phyloP scores from a whole-genome alignment of 1,284 basidiomycete species.

The Cryptococcus deneoformans region DNA sequence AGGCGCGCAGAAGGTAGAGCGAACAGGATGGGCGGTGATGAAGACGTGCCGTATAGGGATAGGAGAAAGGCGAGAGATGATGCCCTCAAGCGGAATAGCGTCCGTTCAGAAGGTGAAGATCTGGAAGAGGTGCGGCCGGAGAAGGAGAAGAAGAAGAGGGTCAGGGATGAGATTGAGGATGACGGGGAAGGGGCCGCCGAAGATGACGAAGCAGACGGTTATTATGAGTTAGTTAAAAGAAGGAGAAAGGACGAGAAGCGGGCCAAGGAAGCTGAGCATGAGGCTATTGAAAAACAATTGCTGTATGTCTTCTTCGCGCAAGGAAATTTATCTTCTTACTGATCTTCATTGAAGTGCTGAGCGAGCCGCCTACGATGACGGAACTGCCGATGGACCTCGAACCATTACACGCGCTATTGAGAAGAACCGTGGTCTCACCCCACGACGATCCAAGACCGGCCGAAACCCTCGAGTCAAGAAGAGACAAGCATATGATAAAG shows the following conservation, averaged over 20 bases:
- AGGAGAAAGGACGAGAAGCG: slow-evolving; percentile 68
- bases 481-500: slow-evolving; percentile 84
- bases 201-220: slow-evolving; percentile 59
- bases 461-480: slow-evolving; percentile 98
- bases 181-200: slow-evolving; percentile 51
- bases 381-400: slow-evolving; percentile 67
- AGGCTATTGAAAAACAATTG: slow-evolving; percentile 60
- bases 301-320: slow-evolving; percentile 54
- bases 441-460: slow-evolving; percentile 73
- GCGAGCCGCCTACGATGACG: slow-evolving; percentile 53
- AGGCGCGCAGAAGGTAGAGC: slow-evolving; percentile 64
- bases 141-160: slow-evolving; percentile 50
- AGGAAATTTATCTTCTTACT: not conserved
- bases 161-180: slow-evolving; percentile 50
- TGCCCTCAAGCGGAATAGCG: slow-evolving; percentile 50
- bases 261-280: slow-evolving; percentile 76
- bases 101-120: slow-evolving; percentile 38
- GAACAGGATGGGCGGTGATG: slow-evolving; percentile 64
- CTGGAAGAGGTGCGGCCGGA: slow-evolving; percentile 35
- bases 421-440: slow-evolving; percentile 89
- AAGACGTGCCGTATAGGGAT: slow-evolving; percentile 59
- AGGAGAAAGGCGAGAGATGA: slow-evolving; percentile 52
- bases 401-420: slow-evolving; percentile 83
- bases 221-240: slow-evolving; percentile 83
- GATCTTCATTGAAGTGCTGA: slow-evolving; percentile 1